These are phyloP conservation scores for Rubus idaeus DNA, from an alignment of 306 rosid genomes.

Conservation along the genomic window DNA sequence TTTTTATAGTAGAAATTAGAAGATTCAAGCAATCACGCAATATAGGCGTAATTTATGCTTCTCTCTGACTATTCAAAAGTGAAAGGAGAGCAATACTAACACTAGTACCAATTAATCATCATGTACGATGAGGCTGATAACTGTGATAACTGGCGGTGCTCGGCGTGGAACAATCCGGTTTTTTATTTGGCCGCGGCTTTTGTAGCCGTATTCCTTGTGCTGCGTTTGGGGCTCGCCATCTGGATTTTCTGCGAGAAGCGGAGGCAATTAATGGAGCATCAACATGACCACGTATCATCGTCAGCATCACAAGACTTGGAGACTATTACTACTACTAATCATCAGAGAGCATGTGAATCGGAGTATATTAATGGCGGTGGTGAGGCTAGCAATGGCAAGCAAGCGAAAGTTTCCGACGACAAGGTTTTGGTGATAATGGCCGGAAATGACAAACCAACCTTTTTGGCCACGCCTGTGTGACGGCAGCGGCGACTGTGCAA, in stretches of 20 bases:
- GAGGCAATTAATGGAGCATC: not conserved
- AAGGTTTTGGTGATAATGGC: slow-evolving; percentile 15
- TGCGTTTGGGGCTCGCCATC: not conserved
- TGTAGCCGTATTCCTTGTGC: not conserved
- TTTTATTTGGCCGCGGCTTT: not conserved
- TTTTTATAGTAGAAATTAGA: not conserved
- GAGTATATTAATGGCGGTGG: not conserved
- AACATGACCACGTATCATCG: not conserved
- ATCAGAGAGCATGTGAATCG: no score
- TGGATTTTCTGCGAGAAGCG: slow-evolving; percentile 4
- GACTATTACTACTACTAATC: not conserved
- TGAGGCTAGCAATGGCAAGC: not conserved
- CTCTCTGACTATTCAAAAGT: not conserved
- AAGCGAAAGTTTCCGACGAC: not conserved
- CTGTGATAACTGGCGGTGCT: not conserved
- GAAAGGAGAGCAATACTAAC: not conserved
- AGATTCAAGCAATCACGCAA: not conserved
- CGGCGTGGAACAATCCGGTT: slow-evolving; percentile 6
- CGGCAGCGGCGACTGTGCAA: not conserved
- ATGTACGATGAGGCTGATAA: not conserved
- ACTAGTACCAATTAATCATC: no score
- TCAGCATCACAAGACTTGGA: not conserved
- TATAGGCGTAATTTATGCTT: not conserved
- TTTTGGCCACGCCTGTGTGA: slow-evolving; percentile 6
- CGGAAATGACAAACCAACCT: not conserved